Percentiles rank a stretch among this genome's conserved stretches.
phyloP scores from a whole-genome alignment of 1,139 yeast genomes.

The Yamadazyma sp. region DNA sequence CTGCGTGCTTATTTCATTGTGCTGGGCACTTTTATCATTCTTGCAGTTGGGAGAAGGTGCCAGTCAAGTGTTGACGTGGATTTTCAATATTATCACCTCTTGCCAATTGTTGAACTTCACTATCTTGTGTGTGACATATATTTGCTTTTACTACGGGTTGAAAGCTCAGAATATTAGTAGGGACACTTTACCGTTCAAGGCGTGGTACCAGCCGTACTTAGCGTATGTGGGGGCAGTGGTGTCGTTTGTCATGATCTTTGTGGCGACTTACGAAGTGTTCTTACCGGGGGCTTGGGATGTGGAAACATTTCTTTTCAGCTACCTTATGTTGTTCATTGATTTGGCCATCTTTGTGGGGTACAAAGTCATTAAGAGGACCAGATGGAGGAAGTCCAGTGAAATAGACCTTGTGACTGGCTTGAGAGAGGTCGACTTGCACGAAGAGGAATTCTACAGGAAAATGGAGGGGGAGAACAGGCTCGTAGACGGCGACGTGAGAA shows the following conservation, averaged over 20 bases:
- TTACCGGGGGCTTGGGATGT: conserved; percentile 62
- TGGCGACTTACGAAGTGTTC: conserved; percentile 69
- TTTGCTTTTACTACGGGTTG: conserved; percentile 62
- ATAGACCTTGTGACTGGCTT: conserved; percentile 44
- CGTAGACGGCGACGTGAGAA: conserved; percentile 16
- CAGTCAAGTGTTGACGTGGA: conserved; percentile 59
- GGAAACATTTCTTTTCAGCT: conserved; percentile 62
- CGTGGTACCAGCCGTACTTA: conserved; percentile 47
- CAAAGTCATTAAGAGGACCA: conserved; percentile 56
- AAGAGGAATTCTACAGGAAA: conserved; percentile 24
- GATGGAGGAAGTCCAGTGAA: conserved; percentile 47
- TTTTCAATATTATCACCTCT: conserved; percentile 71
- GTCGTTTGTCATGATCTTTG: conserved; percentile 53
- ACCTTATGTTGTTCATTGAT: conserved; percentile 67
- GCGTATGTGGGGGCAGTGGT: conserved; percentile 31
- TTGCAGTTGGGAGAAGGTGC: conserved; percentile 37
- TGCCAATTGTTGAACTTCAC: conserved; percentile 60
- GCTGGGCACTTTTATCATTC: conserved; percentile 51
- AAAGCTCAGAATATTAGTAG: conserved; percentile 59
- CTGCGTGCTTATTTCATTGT: conserved; percentile 31
- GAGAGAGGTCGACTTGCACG: conserved; percentile 49
- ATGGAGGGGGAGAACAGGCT: conserved; percentile 17
- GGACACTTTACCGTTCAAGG: conserved; percentile 50
- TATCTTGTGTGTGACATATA: conserved; percentile 61
- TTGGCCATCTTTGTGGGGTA: conserved; percentile 55